Base-by-base conservation (phyloP, 106 monocot genomes). In the Hemerocallis citrina region DNA sequence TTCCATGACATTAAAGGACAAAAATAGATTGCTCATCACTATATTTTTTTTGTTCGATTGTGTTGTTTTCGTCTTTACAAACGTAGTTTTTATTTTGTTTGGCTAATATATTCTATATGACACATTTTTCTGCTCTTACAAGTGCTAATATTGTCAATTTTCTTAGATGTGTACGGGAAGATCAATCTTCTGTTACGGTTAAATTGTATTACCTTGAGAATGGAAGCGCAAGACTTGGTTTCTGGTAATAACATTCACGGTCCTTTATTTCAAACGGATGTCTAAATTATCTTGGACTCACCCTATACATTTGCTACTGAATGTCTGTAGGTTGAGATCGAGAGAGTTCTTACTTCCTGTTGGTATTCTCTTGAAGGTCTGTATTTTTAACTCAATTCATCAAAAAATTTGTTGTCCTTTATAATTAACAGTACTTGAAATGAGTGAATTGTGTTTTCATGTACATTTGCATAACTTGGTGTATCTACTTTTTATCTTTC, bases 161-260 rank as follows among this genome's bases (percentile, higher is more conserved):
- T 49, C 6, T 49, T n/a, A 95, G 95, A 70, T 95, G 96, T 68
- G 84, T 87, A 28, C 78, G 87, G 65, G 81, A 79, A 29, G 96
- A 98, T 71, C 81, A 77, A 42, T 79, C 91, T 54, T 68, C 81
- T 61, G 87, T 85, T 39, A 70, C 59, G 16, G 31, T 91, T 59
- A 87, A 77, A 69, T 61, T 98, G 66, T 91, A 98, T 74, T 98
- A 98, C 62, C 82, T 91, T 77, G 84, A 88, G 28, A 91, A 87
- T 85, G 96, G 96, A 74, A 98, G 96, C 72, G 87, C 91, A 72
- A 84, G 96, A 52, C 68, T 91, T 68, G 91, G 96, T 38, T 91
- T 98, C 41, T 82, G 96, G 96, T 90, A 82, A 73, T 23, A n/a
- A 49, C 40, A 46, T 31, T 21, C 57, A 34, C 1, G 15, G 14